Evolutionary conservation across 2,329 filamentous ascomycete species (phyloP).

Genomic region (Dactylonectria estremocensis): DNA sequence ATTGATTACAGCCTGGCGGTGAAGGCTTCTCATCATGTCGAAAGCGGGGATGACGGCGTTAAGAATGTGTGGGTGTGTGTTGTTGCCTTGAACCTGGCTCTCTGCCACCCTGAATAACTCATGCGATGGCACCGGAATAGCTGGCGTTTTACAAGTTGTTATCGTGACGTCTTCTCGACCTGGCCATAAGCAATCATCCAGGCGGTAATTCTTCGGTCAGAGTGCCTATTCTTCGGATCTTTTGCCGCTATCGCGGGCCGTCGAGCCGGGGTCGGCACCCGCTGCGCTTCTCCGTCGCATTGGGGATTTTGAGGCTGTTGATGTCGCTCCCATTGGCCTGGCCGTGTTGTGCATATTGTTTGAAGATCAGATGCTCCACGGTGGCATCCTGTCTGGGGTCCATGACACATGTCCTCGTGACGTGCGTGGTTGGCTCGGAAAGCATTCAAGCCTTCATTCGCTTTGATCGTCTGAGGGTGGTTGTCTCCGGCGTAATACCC

Average conservation of each 20-base stretch:
- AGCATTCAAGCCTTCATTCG: constrained; percentile 37
- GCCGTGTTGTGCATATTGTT: background rate
- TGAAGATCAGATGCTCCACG: constrained; percentile 12
- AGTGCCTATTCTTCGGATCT: constrained; percentile 43
- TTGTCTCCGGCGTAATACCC: constrained; percentile 34
- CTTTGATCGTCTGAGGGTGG: constrained; percentile 45
- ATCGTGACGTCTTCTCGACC: constrained; percentile 29
- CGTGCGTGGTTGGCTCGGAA: constrained; percentile 4
- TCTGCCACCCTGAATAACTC: constrained; percentile 24
- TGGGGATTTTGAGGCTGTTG: constrained; percentile 10
- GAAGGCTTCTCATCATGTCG: constrained; percentile 17
- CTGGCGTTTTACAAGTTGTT: constrained; percentile 28
- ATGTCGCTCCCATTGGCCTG: constrained; percentile 12
- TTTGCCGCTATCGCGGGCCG: constrained; percentile 44
- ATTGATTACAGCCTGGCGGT: background rate
- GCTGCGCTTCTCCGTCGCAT: constrained; percentile 10
- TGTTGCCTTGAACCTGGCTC: constrained; percentile 24
- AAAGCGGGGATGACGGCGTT: constrained; percentile 1
- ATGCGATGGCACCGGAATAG: constrained; percentile 5
- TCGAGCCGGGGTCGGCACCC: constrained; percentile 31
- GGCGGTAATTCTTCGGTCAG: constrained; percentile 46
- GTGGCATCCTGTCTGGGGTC: background rate
- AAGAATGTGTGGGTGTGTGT: constrained; percentile 20
- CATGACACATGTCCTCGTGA: background rate
- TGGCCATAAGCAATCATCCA: constrained; percentile 20